Conservation (phyloP, 345 rosid species). For the Populus euphratica region DNA sequence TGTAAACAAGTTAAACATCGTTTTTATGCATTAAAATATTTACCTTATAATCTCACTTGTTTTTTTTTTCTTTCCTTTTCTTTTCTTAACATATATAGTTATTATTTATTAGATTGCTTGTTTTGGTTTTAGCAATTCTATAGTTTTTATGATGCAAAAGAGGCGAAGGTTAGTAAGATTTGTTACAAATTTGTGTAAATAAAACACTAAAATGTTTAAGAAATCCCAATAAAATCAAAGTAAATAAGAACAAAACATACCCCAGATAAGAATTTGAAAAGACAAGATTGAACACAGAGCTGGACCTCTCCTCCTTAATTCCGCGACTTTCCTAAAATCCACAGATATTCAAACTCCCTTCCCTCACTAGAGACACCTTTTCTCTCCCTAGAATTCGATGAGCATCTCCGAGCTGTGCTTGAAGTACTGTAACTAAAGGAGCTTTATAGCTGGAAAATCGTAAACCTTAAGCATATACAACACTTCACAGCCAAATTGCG, state of each 20-base stretch:
- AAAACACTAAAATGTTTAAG: neutral
- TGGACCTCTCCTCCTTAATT: neutral
- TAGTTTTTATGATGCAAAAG: too few species aligned
- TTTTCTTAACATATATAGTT: too few species aligned
- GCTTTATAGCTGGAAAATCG: conserved; percentile 40
- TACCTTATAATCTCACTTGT: too few species aligned
- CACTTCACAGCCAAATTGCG: neutral
- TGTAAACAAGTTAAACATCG: too few species aligned
- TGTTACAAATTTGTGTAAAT: too few species aligned
- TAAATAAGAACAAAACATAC: conserved; percentile 21
- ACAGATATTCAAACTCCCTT: neutral
- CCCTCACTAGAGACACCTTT: neutral
- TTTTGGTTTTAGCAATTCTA: too few species aligned
- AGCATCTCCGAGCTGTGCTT: neutral
- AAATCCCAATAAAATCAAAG: neutral
- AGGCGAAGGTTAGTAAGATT: too few species aligned
- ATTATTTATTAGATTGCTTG: too few species aligned
- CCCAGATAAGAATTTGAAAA: conserved; percentile 20
- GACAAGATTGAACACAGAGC: neutral
- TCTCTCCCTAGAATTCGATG: neutral
- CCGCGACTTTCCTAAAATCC: neutral
- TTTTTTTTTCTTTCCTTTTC: too few species aligned
- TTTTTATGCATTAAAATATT: too few species aligned
- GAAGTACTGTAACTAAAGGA: neutral
- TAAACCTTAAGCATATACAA: conserved; percentile 24